Base-by-base conservation (phyloP, 1,284 basidiomycete species). In the Apiotrichum domesticum region DNA sequence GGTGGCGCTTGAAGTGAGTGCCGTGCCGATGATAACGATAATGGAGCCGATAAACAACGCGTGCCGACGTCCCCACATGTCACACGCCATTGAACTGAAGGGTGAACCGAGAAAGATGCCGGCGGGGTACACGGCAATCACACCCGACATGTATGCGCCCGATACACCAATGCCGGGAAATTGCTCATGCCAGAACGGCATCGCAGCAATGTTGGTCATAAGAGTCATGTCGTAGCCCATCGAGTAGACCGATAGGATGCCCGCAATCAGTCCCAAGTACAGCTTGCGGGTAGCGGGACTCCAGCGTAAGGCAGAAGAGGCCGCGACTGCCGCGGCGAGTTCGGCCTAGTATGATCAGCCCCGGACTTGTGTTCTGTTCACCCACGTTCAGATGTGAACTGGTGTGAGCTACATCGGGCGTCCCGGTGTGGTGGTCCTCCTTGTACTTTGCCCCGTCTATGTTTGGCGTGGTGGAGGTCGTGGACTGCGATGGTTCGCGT, bases 11-110 rank as follows among this genome's bases (percentile, higher is more conserved):
- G 70, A 62, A 43, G 69, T 64, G 21, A 78, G 57, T 41, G 76
- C 49, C 32, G 69, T 71, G n/a, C 74, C 74, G 51, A 68, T 44
- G 54, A 81, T 79, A 56, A 82, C 79, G 14, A 79, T 44, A 8
- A 46, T 40, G 10, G 64, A 63, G 32, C 82, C 82, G 35, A 74
- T 57, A 56, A 79, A 79, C 82, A 84, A 83, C 54, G 80, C 82
- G 32, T 78, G 79, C 29, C 81, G 77, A 50, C 82, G 79, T 21
- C 82, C 82, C 51, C 79, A 77, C 34, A 72, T 70, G 67, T 82
- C 81, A 8, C 43, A 46, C n/a, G 56, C 33, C 14, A 39, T 34
- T 10, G 61, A 57, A 1, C 57, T 54, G 40, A 54, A 15, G 1
- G 57, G 57, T 2, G 32, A 33, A 14, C 40, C 53, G 47, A 50